Base-by-base conservation (phyloP, 371 early-diverging fungal genomes). In the Batrachochytrium dendrobatidis region DNA sequence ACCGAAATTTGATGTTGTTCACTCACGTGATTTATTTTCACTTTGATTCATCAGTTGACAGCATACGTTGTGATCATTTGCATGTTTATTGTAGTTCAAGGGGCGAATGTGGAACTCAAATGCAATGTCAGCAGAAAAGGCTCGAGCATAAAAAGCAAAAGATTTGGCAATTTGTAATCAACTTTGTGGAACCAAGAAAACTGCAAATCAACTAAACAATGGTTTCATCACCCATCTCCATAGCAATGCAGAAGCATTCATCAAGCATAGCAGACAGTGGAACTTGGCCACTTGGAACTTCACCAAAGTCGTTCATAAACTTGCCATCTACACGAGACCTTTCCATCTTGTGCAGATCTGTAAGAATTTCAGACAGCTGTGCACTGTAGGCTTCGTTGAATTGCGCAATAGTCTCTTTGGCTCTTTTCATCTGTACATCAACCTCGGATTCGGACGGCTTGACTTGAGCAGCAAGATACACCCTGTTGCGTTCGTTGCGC, bases 251-350 rank as follows among this genome's bases (percentile, higher is more conserved):
- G 31, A 45, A 61, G 60, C 61, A 59, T 39, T 61, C 61, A 4
- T 61, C 59, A 10, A 61, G 33, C 39, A 61, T 24, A 10, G 35
- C 6, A 7, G 12, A 7, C 5, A 61, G 35, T 3, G n/a, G 4
- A 17, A 5, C 46, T 28, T 61, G 61, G 28, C 61, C 61, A 17
- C 56, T 7, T 15, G 33, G 15, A 10, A 34, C 34, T 15, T 63
- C 46, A 17, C 61, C 61, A 3, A 7, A 22, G 50, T 15, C 54
- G 29, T 63, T 46, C 25, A 61, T 5, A 29, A 61, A 59, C 6
- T 61, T 51, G 5, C 59, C 61, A 28, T 59, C 61, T 3, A 25
- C 28, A 5, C 60, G 24, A 20, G 7, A 26, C 22, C 7, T 7
- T 7, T 61, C 61, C 35, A 61, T 44, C n/a, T 6, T 26, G 12